A percentile compares a stretch with the other conserved stretches of the same genome.
phyloP scores from a whole-genome alignment of 257 asterid genomes.

The Fraxinus pennsylvanica region DNA sequence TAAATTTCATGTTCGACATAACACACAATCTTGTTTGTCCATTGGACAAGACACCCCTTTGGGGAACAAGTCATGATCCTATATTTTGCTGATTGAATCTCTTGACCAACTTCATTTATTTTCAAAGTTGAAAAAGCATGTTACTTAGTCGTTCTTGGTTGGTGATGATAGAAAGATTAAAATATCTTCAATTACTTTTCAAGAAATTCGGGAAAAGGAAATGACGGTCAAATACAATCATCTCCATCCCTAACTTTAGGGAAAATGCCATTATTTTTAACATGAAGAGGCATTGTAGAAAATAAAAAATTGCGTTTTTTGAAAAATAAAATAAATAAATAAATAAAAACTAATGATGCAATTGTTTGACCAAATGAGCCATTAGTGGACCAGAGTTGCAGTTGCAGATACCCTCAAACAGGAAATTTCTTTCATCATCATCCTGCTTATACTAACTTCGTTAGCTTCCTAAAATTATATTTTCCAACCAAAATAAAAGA shows the following conservation, averaged over 20 bases:
- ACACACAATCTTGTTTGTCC: neutral
- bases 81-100: too few species aligned
- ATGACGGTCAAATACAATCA: too few species aligned
- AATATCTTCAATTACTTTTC: too few species aligned
- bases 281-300: neutral
- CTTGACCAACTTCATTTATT: neutral
- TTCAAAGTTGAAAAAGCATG: neutral
- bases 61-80: too few species aligned
- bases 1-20: neutral
- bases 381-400: neutral
- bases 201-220: too few species aligned
- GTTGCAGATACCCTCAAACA: neutral
- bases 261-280: neutral
- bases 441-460: neutral
- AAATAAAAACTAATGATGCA: neutral
- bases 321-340: too few species aligned
- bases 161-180: too few species aligned
- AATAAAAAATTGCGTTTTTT: neutral
- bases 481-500: neutral
- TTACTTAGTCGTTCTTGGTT: too few species aligned
- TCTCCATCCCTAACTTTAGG: neutral
- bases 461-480: neutral
- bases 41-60: neutral
- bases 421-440: conserved; percentile 4
- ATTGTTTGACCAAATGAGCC: conserved; percentile 4